A percentile compares a stretch with the other conserved stretches of the same genome.
These are phyloP conservation scores for Geranium incanum DNA, from an alignment of 441 rosid genomes.

Conservation along the genomic window DNA sequence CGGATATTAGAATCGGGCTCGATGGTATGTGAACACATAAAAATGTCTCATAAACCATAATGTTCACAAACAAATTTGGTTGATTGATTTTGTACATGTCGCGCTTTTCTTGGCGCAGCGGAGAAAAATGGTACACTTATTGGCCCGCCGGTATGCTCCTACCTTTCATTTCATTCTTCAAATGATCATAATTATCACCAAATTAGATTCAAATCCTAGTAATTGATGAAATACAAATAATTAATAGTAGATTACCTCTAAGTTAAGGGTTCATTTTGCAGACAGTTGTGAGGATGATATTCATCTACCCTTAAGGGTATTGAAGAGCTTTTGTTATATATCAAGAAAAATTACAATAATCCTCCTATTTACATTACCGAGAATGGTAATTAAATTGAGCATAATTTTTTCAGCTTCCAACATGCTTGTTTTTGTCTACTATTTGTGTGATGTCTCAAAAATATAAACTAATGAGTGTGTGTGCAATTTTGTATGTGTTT, in stretches of 20 bases:
- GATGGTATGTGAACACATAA: not conserved
- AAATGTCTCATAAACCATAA: no score
- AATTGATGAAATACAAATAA: not conserved
- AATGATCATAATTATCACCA: not conserved
- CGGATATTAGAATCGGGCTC: conserved; percentile 8
- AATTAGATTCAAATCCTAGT: not conserved
- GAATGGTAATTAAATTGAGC: conserved; percentile 31
- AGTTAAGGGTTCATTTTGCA: conserved; percentile 13
- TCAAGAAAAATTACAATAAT: conserved; percentile 34
- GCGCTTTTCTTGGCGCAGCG: conserved; percentile 17
- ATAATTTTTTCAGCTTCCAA: no score
- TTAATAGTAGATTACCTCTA: no score
- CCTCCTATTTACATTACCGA: conserved; percentile 50
- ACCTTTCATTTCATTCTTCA: not conserved
- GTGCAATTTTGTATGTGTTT: not conserved
- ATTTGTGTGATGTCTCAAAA: no score
- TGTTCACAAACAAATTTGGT: no score
- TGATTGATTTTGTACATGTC: not conserved
- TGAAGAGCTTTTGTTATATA: conserved; percentile 32
- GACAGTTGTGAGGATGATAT: conserved; percentile 37
- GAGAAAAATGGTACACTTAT: conserved; percentile 30
- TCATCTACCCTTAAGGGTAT: conserved; percentile 41
- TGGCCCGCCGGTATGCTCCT: conserved; percentile 25
- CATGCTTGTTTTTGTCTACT: no score
- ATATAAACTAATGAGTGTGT: not conserved